Conservation (phyloP, 768 basidiomycete genomes). For the Trichaptum fuscoviolaceum region DNA sequence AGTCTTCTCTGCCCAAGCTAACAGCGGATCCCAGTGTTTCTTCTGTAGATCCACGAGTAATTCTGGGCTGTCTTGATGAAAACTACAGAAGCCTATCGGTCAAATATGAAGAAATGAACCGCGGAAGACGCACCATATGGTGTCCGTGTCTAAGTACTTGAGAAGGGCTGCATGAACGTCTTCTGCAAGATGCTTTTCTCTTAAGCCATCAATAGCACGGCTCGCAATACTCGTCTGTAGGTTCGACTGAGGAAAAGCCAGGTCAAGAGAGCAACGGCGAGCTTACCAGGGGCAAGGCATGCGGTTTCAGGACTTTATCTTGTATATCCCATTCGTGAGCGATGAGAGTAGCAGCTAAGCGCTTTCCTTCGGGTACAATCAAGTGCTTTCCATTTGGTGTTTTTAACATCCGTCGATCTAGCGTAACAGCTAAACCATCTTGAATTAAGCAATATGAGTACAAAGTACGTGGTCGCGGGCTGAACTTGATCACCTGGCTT, state of each 20-base stretch:
- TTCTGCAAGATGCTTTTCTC: slow-evolving; percentile 45
- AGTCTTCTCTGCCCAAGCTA: slow-evolving; percentile 68
- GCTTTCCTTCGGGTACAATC: slow-evolving; percentile 62
- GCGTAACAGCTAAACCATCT: slow-evolving; percentile 53
- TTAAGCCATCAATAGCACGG: slow-evolving; percentile 81
- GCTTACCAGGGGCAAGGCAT: slow-evolving; percentile 84
- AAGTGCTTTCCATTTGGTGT: slow-evolving; percentile 82
- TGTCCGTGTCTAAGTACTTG: slow-evolving; percentile 91
- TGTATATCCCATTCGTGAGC: slow-evolving; percentile 98
- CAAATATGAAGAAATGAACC: slow-evolving; percentile 2
- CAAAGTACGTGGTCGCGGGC: no score
- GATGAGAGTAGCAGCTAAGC: slow-evolving; percentile 74
- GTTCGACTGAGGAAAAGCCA: slow-evolving; percentile 7
- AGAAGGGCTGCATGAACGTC: slow-evolving; percentile 68
- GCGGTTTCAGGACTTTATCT: slow-evolving; percentile 75
- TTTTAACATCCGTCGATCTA: slow-evolving; percentile 82
- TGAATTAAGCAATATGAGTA: slow-evolving; percentile 8
- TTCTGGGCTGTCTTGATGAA: slow-evolving; percentile 74
- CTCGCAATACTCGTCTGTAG: slow-evolving; percentile 83
- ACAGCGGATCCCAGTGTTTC: slow-evolving; percentile 83
- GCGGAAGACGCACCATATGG: slow-evolving; percentile 60
- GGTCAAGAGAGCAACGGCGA: background rate
- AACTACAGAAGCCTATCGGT: slow-evolving; percentile 40
- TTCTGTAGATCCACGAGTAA: slow-evolving; percentile 73
- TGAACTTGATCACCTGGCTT: slow-evolving; percentile 21